phyloP scores from a whole-genome alignment of 306 rosid genomes.

The Arachis stenosperma region DNA sequence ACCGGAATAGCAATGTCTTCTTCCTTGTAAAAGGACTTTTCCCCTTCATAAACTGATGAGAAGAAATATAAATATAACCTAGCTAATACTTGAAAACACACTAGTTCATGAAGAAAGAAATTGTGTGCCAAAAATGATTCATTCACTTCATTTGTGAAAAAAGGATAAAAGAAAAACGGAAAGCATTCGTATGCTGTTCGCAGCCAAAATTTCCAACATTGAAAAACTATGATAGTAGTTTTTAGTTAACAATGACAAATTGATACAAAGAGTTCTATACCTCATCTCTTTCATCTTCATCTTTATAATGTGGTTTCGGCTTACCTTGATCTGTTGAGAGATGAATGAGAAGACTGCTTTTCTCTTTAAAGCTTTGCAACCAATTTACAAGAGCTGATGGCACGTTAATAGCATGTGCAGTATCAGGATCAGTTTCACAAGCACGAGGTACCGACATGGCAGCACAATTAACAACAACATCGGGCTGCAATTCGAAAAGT shows the following conservation, averaged over 20 bases:
- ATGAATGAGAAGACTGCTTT: conserved; percentile 66
- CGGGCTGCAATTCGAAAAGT: conserved; percentile 66
- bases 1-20: conserved; percentile 72
- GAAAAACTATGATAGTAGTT: background rate
- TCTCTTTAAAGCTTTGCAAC: conserved; percentile 62
- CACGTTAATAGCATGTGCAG: conserved; percentile 78
- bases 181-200: background rate
- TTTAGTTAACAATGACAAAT: conserved; percentile 11
- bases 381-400: conserved; percentile 81
- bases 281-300: conserved; percentile 22
- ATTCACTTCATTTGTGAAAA: conserved; percentile 15
- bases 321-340: conserved; percentile 95
- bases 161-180: background rate
- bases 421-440: conserved; percentile 76
- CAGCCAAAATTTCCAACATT: background rate
- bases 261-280: background rate
- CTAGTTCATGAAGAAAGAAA: conserved; percentile 12
- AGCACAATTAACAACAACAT: conserved; percentile 85
- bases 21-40: conserved; percentile 85
- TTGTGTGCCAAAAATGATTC: background rate
- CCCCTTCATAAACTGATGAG: conserved; percentile 83
- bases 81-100: conserved; percentile 25
- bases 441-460: conserved; percentile 88
- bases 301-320: conserved; percentile 11
- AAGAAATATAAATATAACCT: conserved; percentile 39